Conservation (phyloP, 108 stramenopile species). For the Fragilaria crotonensis region DNA sequence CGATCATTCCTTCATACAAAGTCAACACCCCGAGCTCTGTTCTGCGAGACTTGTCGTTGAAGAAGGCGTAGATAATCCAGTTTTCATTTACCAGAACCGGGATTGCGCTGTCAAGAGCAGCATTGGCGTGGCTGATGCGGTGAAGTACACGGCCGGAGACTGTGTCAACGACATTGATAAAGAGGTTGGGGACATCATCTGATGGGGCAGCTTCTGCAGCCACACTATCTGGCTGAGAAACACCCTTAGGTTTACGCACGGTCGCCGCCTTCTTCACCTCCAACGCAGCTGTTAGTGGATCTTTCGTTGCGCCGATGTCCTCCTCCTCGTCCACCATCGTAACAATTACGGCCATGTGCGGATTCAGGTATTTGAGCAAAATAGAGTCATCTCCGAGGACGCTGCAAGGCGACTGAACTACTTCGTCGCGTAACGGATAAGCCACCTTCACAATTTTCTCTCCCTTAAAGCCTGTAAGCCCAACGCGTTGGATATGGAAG, state of each 20-base stretch:
- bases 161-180: constrained; percentile 82
- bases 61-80: constrained; percentile 90
- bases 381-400: constrained; percentile 91
- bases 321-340: constrained; percentile 40
- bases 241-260: not conserved
- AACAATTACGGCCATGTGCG: constrained; percentile 79
- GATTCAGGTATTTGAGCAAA: constrained; percentile 92
- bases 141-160: constrained; percentile 88
- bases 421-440: constrained; percentile 72
- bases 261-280: not conserved
- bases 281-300: constrained; percentile 12
- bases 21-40: constrained; percentile 84
- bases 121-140: constrained; percentile 81
- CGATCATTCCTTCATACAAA: constrained; percentile 95
- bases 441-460: constrained; percentile 68
- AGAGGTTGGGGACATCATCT: constrained; percentile 43
- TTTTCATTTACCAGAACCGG: constrained; percentile 86
- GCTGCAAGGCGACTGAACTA: constrained; percentile 64
- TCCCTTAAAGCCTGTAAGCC: constrained; percentile 53
- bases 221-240: constrained; percentile 1
- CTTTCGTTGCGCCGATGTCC: constrained; percentile 13
- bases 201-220: constrained; percentile 14
- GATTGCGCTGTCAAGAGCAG: constrained; percentile 31
- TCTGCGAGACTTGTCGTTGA: constrained; percentile 75
- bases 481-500: constrained; percentile 26